Evolutionary conservation across 1,284 basidiomycete species (phyloP).

Genomic region (Puccinia novopanici): DNA sequence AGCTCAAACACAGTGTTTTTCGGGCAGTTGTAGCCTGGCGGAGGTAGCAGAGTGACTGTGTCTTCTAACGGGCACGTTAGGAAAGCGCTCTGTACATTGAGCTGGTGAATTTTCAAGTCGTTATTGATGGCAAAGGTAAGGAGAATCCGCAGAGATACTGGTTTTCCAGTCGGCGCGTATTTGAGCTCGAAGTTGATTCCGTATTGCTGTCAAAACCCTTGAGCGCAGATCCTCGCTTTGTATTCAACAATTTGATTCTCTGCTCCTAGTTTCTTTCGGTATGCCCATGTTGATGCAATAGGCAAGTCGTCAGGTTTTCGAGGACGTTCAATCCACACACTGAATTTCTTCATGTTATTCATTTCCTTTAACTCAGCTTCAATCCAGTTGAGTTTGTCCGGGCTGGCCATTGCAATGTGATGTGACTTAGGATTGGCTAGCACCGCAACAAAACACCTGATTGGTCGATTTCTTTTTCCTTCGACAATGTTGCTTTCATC

Average conservation of each 20-base stretch:
- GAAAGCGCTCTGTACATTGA: not conserved
- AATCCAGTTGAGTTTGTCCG: too few species aligned
- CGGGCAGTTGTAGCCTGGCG: too few species aligned
- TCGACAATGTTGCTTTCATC: too few species aligned
- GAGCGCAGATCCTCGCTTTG: conserved; percentile 13
- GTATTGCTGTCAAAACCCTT: not conserved
- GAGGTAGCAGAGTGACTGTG: not conserved
- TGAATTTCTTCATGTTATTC: not conserved
- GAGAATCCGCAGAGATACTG: too few species aligned
- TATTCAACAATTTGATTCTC: not conserved
- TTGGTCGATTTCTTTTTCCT: too few species aligned
- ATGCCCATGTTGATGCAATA: not conserved
- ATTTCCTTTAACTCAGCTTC: not conserved
- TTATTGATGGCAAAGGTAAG: too few species aligned
- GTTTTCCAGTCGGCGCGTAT: conserved; percentile 12
- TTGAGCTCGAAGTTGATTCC: not conserved
- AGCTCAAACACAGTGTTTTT: not conserved
- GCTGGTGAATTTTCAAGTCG: too few species aligned
- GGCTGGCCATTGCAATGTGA: too few species aligned
- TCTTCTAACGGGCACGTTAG: conserved; percentile 4
- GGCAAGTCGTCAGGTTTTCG: not conserved
- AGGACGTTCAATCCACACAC: not conserved
- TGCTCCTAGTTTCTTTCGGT: too few species aligned
- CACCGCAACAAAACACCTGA: too few species aligned
- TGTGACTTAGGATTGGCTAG: too few species aligned